Evolutionary conservation across 768 basidiomycete genomes (phyloP).

Genomic region (Coprinopsis marcescibilis): DNA sequence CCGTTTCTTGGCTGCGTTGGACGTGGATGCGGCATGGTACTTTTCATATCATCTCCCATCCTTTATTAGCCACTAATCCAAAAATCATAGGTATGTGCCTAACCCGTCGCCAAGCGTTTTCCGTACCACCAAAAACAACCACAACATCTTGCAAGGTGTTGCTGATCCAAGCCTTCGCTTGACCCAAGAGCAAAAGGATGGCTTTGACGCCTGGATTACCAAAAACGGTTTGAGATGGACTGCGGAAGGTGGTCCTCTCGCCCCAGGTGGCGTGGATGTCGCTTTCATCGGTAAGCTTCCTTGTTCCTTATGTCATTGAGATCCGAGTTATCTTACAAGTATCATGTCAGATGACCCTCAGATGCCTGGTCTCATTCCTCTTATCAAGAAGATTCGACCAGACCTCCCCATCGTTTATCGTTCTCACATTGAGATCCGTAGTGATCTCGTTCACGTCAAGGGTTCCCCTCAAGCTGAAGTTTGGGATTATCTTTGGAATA

Average conservation of each 20-base stretch:
- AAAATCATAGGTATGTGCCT: slow-evolving; percentile 67
- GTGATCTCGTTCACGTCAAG: slow-evolving; percentile 75
- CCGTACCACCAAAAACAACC: slow-evolving; percentile 93
- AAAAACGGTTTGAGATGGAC: slow-evolving; percentile 90
- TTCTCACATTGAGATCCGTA: slow-evolving; percentile 91
- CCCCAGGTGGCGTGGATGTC: slow-evolving; percentile 77
- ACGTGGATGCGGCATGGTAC: slow-evolving; percentile 81
- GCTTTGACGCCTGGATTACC: slow-evolving; percentile 82
- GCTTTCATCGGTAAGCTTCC: slow-evolving; percentile 73
- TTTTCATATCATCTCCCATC: slow-evolving; percentile 25
- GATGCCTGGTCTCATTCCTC: slow-evolving; percentile 90
- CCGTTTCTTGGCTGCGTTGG: slow-evolving; percentile 72
- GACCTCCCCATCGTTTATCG: slow-evolving; percentile 88
- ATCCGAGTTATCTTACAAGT: neutral
- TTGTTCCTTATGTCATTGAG: neutral
- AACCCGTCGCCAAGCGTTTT: slow-evolving; percentile 87
- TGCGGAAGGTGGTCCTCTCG: slow-evolving; percentile 77
- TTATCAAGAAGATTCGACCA: slow-evolving; percentile 81
- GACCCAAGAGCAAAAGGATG: slow-evolving; percentile 70
- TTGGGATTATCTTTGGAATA: slow-evolving; percentile 94
- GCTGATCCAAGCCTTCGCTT: slow-evolving; percentile 73
- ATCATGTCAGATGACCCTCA: slow-evolving; percentile 66
- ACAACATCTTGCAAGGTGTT: slow-evolving; percentile 93
- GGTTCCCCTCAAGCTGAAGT: slow-evolving; percentile 87
- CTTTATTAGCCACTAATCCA: slow-evolving; percentile 12